These are phyloP conservation scores for Dictyostelium brefeldianum DNA, from an alignment of 78 protist genomes.

Conservation along the genomic window DNA sequence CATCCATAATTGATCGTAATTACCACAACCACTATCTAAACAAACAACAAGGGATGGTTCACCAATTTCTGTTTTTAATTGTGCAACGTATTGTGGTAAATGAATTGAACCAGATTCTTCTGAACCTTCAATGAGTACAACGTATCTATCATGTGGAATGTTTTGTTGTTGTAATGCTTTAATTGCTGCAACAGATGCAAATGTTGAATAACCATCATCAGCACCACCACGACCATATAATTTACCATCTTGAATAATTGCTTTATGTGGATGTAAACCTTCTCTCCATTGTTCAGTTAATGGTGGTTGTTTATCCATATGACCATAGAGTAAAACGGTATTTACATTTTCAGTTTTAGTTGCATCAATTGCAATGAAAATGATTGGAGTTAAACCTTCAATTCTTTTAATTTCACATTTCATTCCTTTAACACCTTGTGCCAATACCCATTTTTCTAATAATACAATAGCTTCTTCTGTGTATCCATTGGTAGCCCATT, in stretches of 20 bases:
- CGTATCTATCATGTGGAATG: conserved; percentile 86
- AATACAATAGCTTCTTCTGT: conserved; percentile 85
- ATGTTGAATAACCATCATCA: conserved; percentile 94
- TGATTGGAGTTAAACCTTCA: conserved; percentile 87
- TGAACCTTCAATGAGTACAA: conserved; percentile 91
- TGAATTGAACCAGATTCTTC: conserved; percentile 91
- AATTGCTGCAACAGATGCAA: conserved; percentile 89
- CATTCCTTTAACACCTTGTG: conserved; percentile 80
- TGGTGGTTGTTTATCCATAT: conserved; percentile 96
- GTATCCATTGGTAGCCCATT: conserved; percentile 91
- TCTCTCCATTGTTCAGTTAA: conserved; percentile 88
- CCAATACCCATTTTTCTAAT: conserved; percentile 83
- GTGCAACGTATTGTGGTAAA: conserved; percentile 76
- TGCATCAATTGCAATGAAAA: conserved; percentile 83
- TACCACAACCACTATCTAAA: conserved; percentile 91
- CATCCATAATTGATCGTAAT: conserved; percentile 89
- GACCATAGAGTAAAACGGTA: conserved; percentile 91
- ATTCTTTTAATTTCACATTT: conserved; percentile 74
- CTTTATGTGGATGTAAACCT: conserved; percentile 90
- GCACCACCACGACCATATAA: conserved; percentile 95
- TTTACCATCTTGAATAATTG: conserved; percentile 78
- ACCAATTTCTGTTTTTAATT: conserved; percentile 59
- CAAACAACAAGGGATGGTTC: conserved; percentile 87
- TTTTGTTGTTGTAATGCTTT: conserved; percentile 52
- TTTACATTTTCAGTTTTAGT: conserved; percentile 54